These are phyloP conservation scores for Purpureocillium takamizusanense DNA, from an alignment of 2,329 filamentous ascomycete species.

Conservation along the genomic window DNA sequence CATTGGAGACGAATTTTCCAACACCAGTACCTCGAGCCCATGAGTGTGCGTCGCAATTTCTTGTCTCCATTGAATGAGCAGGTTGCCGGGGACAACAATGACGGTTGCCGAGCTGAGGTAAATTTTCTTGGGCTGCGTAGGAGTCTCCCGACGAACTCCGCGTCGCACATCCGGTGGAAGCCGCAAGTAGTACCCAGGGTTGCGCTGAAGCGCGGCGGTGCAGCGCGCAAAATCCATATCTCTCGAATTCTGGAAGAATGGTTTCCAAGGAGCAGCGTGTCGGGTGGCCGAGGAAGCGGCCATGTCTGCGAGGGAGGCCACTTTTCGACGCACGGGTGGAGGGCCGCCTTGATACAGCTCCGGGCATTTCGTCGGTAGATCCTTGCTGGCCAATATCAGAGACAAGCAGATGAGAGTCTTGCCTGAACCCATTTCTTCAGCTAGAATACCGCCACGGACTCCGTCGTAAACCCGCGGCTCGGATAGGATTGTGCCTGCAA, in stretches of 20 bases:
- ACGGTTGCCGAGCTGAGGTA: conserved; percentile 62
- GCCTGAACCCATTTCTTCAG: conserved; percentile 73
- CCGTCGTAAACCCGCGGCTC: conserved; percentile 68
- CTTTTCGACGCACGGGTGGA: conserved; percentile 28
- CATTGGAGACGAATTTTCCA: conserved; percentile 45
- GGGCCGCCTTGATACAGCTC: conserved; percentile 42
- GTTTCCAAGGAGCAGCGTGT: conserved; percentile 61
- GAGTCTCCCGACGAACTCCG: conserved; percentile 9
- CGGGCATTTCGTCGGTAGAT: conserved; percentile 58
- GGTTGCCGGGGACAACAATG: conserved; percentile 73
- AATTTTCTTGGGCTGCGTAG: conserved; percentile 37
- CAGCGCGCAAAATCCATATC: conserved; percentile 40
- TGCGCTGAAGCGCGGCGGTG: conserved; percentile 44
- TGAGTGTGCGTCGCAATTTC: conserved; percentile 73
- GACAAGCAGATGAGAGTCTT: conserved; percentile 84
- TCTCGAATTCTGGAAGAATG: conserved; percentile 46
- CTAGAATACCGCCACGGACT: conserved; percentile 66
- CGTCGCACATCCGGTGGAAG: conserved; percentile 29
- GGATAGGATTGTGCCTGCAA: conserved; percentile 50
- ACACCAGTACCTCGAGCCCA: conserved; percentile 54
- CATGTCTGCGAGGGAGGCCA: conserved; percentile 66
- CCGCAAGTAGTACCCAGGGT: conserved; percentile 51
- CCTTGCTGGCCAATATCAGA: conserved; percentile 65
- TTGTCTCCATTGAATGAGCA: conserved; percentile 74
- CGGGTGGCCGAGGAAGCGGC: conserved; percentile 60